Base-by-base conservation (phyloP, 2,329 filamentous ascomycete species). In the Phaeophleospora eucalypticola region DNA sequence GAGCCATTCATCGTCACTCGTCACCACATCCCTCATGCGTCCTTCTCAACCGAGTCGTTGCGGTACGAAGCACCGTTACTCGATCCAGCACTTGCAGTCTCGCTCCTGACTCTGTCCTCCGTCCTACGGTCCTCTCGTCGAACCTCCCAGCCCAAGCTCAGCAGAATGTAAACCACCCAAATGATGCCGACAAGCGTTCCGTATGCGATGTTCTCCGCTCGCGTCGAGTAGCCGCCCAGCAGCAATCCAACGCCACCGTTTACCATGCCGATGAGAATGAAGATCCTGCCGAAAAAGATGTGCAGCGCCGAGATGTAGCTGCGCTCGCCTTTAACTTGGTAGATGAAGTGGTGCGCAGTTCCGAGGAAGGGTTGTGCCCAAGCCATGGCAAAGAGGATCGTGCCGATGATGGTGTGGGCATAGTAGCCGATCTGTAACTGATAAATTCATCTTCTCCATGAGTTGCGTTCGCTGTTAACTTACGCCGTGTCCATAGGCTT, bases 131-230 rank as follows among this genome's bases (percentile, higher is more conserved):
- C 16, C 32, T 43, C 27, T 18, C 41, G 29, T 20, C 18, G 21
- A 10, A 44, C 34, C 43, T 45, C 43, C 20, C 10, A 38, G 4
- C 27, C 18, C 24, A 45, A 35, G 16, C 20, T 32, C 32, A 45
- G 19, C 10, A 45, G 12, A 16, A 45, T 38, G 19, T 45, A 45
- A n/a, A 20, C 36, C 8, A 38, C 36, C 43, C 43, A 45, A 6
- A 45, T 24, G 3, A 38, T 21, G 7, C 20, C 43, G 10, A 37
- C 20, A 4, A 45, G 35, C 4, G 36, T 38, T 7, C 43, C 43
- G 19, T 45, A 45, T 3, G 43, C 43, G 24, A 45, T 45, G 33
- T 45, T 45, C 35, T 39, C 17, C 4, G 43, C 43, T 7, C 43
- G 24, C 10, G 43, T 33, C 3, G 20, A 10, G 10, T 39, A 14